Conservation (phyloP, 2,329 filamentous ascomycete species). For the Penicillium sp. region DNA sequence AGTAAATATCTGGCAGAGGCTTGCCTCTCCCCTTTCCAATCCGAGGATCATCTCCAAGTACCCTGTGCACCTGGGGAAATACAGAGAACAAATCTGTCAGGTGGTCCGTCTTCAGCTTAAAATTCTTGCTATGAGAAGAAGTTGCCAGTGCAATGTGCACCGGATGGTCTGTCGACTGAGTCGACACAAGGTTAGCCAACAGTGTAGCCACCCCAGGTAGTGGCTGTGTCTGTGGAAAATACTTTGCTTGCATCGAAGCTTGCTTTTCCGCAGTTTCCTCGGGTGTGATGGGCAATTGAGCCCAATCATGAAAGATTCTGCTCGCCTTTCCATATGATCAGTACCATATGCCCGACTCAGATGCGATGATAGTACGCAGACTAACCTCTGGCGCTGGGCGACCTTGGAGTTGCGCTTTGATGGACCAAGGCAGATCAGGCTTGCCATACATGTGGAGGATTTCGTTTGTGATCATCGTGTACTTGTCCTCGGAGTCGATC, state of each 20-base stretch:
- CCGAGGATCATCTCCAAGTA: slow-evolving; percentile 78
- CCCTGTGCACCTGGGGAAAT: slow-evolving; percentile 64
- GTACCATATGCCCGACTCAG: not conserved
- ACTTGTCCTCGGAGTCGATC: slow-evolving; percentile 86
- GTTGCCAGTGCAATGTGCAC: slow-evolving; percentile 84
- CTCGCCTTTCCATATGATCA: slow-evolving; percentile 41
- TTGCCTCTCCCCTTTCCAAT: slow-evolving; percentile 80
- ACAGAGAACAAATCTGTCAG: slow-evolving; percentile 47
- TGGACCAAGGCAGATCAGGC: slow-evolving; percentile 76
- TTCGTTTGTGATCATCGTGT: slow-evolving; percentile 76
- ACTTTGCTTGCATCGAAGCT: slow-evolving; percentile 57
- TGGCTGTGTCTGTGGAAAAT: slow-evolving; percentile 69
- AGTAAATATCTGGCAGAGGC: slow-evolving; percentile 88
- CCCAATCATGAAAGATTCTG: slow-evolving; percentile 71
- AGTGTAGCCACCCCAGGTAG: slow-evolving; percentile 71
- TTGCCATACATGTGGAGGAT: slow-evolving; percentile 70
- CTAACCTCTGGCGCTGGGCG: slow-evolving; percentile 53
- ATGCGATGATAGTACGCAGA: too few relatives aligned
- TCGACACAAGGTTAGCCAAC: slow-evolving; percentile 44
- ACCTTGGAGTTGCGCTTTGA: slow-evolving; percentile 83
- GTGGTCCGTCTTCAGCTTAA: slow-evolving; percentile 65
- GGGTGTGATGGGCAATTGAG: slow-evolving; percentile 68
- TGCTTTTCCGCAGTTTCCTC: slow-evolving; percentile 62
- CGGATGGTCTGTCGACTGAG: slow-evolving; percentile 35
- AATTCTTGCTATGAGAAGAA: slow-evolving; percentile 66